Base-by-base conservation (phyloP, 441 rosid species). In the Adansonia madagascariensis region DNA sequence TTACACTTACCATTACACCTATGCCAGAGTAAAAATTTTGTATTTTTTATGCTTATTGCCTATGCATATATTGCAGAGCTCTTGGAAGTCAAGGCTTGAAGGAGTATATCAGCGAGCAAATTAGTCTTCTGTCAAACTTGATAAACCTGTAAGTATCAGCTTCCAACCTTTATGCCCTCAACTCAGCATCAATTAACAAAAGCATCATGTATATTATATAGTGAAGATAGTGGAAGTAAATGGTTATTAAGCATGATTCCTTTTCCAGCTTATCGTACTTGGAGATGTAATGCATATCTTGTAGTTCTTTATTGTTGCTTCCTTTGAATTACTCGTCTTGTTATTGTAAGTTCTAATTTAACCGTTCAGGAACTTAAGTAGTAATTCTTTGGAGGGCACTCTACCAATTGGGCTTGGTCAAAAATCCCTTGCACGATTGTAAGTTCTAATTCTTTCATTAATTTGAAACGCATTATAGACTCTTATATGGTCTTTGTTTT, bases 51-150 rank as follows among this genome's bases (percentile, higher is more conserved):
- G n/a, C 67, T 63, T 39, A 9, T 70, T 73, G 67, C 68, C 22
- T 43, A 8, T 55, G 70, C 53, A 39, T 67, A 8, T 72, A 75
- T 85, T 84, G 80, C 91, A 94, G 99, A 79, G 99, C 93, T 83
- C 95, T 96, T 69, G 94, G 90, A 76, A 93, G 93, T 79, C 99
- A 90, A 86, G 97, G 97, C 80, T 84, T 96, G 89, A 94, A 91
- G 88, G 99, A 98, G 73, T 84, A 71, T 78, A 88, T 94, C 74
- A 91, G 96, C 79, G 98, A 91, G 72, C 91, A 89, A 82, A 96
- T 96, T 82, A 84, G 94, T 79, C 95, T 89, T 75, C 86, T 96
- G 80, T 82, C 91, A 44, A 73, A 96, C 83, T 89, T 96, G 94
- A 91, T 92, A 79, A 85, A 88, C 89, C 79, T 96, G 98, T 96